phyloP scores from a whole-genome alignment of 805 yeast genomes.

The Starmerella roubikii region DNA sequence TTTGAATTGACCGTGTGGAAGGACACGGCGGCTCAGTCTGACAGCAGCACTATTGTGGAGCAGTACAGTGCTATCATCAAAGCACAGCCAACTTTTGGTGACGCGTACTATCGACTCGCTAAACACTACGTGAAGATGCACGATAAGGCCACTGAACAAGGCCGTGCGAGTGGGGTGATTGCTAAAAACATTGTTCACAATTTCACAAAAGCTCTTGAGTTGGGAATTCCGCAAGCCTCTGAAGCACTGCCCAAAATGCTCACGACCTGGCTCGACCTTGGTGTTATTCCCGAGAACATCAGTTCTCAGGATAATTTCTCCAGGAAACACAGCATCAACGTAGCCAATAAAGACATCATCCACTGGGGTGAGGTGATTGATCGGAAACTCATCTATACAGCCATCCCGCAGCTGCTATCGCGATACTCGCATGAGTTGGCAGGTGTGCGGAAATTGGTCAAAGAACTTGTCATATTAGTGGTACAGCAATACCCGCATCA shows the following conservation, averaged over 20 bases:
- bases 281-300: slow-evolving; percentile 5
- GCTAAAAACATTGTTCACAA: slow-evolving; percentile 43
- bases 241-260: slow-evolving; percentile 78
- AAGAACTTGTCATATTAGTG: slow-evolving; percentile 44
- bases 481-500: slow-evolving; percentile 61
- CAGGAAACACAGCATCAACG: slow-evolving; percentile 5
- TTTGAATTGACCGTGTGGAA: slow-evolving; percentile 79
- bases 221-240: slow-evolving; percentile 52
- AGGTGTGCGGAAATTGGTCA: slow-evolving; percentile 41
- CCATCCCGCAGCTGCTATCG: slow-evolving; percentile 73
- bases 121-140: slow-evolving; percentile 62
- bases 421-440: slow-evolving; percentile 54
- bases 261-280: slow-evolving; percentile 62
- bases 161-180: slow-evolving; percentile 28
- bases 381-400: slow-evolving; percentile 46
- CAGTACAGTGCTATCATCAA: slow-evolving; percentile 51
- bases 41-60: slow-evolving; percentile 54
- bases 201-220: slow-evolving; percentile 45
- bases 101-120: slow-evolving; percentile 70
- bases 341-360: slow-evolving; percentile 9
- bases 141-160: slow-evolving; percentile 31
- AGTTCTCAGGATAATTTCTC: slow-evolving; percentile 1
- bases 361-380: slow-evolving; percentile 12
- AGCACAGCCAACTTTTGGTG: slow-evolving; percentile 51
- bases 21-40: slow-evolving; percentile 70